Evolutionary conservation across 2,329 filamentous ascomycete species (phyloP).

Genomic region (Cladosporium phlei): DNA sequence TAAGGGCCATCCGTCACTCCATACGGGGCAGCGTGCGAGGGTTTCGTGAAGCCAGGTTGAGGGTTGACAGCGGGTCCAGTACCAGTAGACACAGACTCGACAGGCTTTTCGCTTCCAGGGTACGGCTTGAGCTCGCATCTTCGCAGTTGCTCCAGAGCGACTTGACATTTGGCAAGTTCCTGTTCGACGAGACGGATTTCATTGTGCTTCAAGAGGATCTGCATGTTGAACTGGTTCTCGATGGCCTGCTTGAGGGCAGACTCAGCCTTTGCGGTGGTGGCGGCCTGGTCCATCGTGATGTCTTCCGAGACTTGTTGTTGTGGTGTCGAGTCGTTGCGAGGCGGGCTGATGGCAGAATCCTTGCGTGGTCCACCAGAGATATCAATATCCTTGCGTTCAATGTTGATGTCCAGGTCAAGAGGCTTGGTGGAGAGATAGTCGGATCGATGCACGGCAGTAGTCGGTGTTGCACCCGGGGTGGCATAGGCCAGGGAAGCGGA

Average conservation of each 20-base stretch:
- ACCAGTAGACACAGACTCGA: conserved; percentile 66
- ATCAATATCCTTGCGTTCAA: conserved; percentile 4
- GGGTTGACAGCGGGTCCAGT: conserved; percentile 65
- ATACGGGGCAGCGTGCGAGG: conserved; percentile 78
- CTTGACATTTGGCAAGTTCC: conserved; percentile 91
- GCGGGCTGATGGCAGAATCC: conserved; percentile 7
- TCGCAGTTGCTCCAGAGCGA: conserved; percentile 87
- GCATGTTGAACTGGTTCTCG: conserved; percentile 81
- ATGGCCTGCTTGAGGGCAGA: conserved; percentile 61
- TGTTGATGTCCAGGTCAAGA: neutral
- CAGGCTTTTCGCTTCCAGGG: conserved; percentile 64
- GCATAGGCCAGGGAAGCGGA: conserved; percentile 9
- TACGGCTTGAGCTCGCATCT: conserved; percentile 90
- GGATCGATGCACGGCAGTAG: conserved; percentile 3
- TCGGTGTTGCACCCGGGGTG: conserved; percentile 11
- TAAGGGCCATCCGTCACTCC: conserved; percentile 91
- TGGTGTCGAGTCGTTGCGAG: neutral
- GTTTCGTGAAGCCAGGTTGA: conserved; percentile 58
- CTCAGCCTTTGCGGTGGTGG: conserved; percentile 9
- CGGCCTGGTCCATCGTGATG: conserved; percentile 15
- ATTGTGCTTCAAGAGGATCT: conserved; percentile 90
- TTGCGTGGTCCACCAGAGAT: neutral
- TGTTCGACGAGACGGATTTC: conserved; percentile 92
- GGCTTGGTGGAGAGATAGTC: conserved; percentile 11
- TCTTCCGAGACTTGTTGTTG: neutral